Base-by-base conservation (phyloP, 2,329 filamentous ascomycete species). In the Bertia moriformis region DNA sequence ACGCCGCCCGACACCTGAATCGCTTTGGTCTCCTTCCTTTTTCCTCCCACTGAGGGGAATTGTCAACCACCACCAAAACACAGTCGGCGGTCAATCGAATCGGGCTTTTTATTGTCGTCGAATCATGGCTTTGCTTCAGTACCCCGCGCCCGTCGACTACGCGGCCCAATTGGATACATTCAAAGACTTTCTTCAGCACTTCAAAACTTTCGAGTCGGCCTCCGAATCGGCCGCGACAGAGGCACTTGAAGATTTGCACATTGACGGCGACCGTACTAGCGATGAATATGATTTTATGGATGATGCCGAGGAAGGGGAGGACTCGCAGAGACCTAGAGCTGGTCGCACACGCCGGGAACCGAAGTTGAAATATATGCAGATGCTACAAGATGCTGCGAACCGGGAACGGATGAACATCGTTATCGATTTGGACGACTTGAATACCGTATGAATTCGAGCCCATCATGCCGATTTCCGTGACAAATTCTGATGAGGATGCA, bases 381-480 rank as follows among this genome's bases (percentile, higher is more conserved):
- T 76, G 49, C 58, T 83, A 46, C 75, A 81, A 50, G 71, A 78
- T 44, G 62, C 82, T n/a, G 69, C 76, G 41, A 71, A 82, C 48
- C 65, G 77, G 38, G 64, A 66, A 47, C 60, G 58, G 27, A 62
- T 65, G 36, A 67, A 78, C 44, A 61, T 83, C 40, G 50, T 73
- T 37, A 71, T 83, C 47, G 76, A 82, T 45, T 55, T 83, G 48
- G 76, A 82, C 51, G 77, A 83, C 49, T 50, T 83, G 42, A 66
- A 73, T 41, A 61, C 61, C 43, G 71, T 75, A 14, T 15, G 39
- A 19, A 12, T 27, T 5, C n/a, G 27, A 20, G 14, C 37, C 14
- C 13, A 30, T 38, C 43, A 36, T 44, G 39, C 10, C 14, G 12
- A 24, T 7, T 7, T 7, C 36, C 37, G n/a, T 17, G 20, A 15